Conservation (phyloP, 768 basidiomycete species). For the Hypholoma sublateritium region DNA sequence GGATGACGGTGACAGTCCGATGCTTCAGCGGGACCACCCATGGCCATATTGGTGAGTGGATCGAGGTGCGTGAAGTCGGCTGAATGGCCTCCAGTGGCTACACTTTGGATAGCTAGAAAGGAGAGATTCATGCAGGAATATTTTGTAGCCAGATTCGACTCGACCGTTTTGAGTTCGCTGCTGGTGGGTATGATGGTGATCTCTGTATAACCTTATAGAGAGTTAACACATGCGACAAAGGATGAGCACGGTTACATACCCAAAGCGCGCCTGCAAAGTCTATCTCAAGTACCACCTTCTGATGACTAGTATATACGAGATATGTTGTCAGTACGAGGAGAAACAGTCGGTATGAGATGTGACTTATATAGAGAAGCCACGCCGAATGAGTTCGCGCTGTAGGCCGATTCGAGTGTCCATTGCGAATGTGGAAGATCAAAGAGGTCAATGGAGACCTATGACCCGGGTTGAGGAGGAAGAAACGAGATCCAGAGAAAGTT, state of each 20-base stretch:
- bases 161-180: slow-evolving; percentile 75
- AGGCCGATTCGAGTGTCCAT: slow-evolving; percentile 56
- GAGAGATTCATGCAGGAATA: neutral
- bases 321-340: slow-evolving; percentile 38
- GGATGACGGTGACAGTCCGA: slow-evolving; percentile 87
- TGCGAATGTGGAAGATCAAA: slow-evolving; percentile 17
- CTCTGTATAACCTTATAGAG: slow-evolving; percentile 83
- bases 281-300: slow-evolving; percentile 93
- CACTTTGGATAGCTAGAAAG: slow-evolving; percentile 62
- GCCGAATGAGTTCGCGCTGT: slow-evolving; percentile 77
- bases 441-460: slow-evolving; percentile 27
- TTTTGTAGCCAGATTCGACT: slow-evolving; percentile 26
- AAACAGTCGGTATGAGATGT: slow-evolving; percentile 24
- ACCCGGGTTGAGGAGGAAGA: slow-evolving; percentile 15
- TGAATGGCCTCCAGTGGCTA: slow-evolving; percentile 67
- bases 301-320: slow-evolving; percentile 80
- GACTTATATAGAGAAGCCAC: slow-evolving; percentile 91
- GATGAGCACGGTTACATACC: slow-evolving; percentile 43
- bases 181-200: slow-evolving; percentile 84
- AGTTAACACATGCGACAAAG: slow-evolving; percentile 18
- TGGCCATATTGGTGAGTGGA: slow-evolving; percentile 63
- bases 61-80: slow-evolving; percentile 83
- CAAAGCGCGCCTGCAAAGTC: slow-evolving; percentile 87
- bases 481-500: slow-evolving; percentile 16
- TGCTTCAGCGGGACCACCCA: slow-evolving; percentile 51